Evolutionary conservation across 2,329 filamentous ascomycete species (phyloP), one percentile per base, ranked within the genome.

Genomic region (Penicillium janthinellum): DNA sequence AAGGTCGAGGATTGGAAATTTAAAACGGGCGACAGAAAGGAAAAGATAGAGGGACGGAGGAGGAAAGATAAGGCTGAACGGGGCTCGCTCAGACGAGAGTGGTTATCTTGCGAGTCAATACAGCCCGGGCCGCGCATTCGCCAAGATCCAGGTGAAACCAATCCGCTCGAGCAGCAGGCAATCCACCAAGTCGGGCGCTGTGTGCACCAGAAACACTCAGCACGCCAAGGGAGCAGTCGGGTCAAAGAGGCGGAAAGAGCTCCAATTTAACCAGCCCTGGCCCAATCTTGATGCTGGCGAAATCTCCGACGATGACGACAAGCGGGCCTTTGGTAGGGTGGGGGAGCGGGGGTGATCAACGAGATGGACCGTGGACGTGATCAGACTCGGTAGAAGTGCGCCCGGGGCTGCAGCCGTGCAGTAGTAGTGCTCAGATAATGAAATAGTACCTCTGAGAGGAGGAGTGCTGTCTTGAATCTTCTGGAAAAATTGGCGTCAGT

Each of bases 271-370:
- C n/a, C 41, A 14, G 28, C 31, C 31, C 28, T 28, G 57, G 12
- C 17, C 48, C 56, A 47, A 44, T 50, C 41, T 55, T 45, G 42
- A 54, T 12, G 34, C 37, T 47, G 31, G 20, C 42, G 48, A 59
- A 44, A 31, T 56, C 28, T n/a, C 51, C 47, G 42, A 59, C 25
- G 62, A 62, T 64, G 62, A 62, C 62, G 62, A 62, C 51, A 57
- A 54, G 44, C 37, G 54, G 38, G 47, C 20, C 34, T 34, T 45
- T 47, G 14, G 14, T 6, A 5, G 35, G 52, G 28, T 57, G 38
- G 59, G 59, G 59, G 59, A 56, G 56, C 56, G 59, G 62, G 62
- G 47, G 35, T 52, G 47, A 38, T 44, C 45, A 57, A 48, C 47
- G 28, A 41, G 35, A 6, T 14, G 8, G 22, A 20, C 20, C 20